Conservation (phyloP, 768 basidiomycete species). For the Tricholoma sp. region DNA sequence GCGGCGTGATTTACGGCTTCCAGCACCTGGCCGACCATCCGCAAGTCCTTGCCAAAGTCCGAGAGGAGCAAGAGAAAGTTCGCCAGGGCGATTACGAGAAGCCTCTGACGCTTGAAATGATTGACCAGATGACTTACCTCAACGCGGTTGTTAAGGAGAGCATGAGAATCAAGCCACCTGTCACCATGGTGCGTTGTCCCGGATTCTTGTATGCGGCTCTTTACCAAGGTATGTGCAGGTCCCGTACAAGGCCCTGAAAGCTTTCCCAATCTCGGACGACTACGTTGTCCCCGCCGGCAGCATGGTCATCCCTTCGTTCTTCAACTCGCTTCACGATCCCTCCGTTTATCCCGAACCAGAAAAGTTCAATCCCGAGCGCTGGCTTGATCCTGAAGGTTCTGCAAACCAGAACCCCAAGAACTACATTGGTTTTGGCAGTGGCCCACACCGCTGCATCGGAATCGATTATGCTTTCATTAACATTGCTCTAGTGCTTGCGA, state of each 20-base stretch:
- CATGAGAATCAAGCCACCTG: constrained; percentile 86
- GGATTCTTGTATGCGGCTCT: neutral
- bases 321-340: constrained; percentile 88
- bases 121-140: constrained; percentile 92
- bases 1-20: constrained; percentile 92
- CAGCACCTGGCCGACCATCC: constrained; percentile 95
- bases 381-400: constrained; percentile 75
- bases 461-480: constrained; percentile 91
- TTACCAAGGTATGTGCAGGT: constrained; percentile 46
- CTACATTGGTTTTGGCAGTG: constrained; percentile 92
- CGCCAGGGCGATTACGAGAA: constrained; percentile 72
- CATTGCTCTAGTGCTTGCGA: constrained; percentile 79
- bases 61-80: constrained; percentile 84
- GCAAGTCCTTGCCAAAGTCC: constrained; percentile 80
- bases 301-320: constrained; percentile 95
- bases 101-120: constrained; percentile 78
- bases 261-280: constrained; percentile 88
- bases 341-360: constrained; percentile 86
- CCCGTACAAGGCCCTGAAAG: constrained; percentile 84
- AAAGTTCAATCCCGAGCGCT: constrained; percentile 80
- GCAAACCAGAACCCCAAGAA: constrained; percentile 89
- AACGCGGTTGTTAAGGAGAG: constrained; percentile 93
- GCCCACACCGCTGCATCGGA: constrained; percentile 91
- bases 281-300: constrained; percentile 89
- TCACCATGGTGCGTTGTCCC: constrained; percentile 73